Percentiles rank a stretch among this genome's conserved stretches.
These are phyloP conservation scores for Ascochyta koolunga DNA, from an alignment of 2,329 filamentous ascomycete species.

Conservation along the genomic window DNA sequence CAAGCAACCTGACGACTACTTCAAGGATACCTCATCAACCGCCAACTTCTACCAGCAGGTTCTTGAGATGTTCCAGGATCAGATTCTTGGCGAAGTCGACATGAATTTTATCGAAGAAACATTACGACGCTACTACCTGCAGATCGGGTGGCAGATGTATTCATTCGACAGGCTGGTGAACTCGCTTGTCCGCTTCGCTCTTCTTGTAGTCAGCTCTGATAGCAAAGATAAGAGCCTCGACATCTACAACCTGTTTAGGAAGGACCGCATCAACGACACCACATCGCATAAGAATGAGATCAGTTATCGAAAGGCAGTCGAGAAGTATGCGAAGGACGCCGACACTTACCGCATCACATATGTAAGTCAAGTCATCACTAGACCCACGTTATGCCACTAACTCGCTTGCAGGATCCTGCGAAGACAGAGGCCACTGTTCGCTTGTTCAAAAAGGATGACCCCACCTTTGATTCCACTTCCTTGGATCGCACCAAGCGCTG, in stretches of 20 bases:
- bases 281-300: conserved; percentile 91
- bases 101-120: conserved; percentile 86
- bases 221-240: conserved; percentile 92
- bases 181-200: conserved; percentile 78
- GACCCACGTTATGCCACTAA: conserved; percentile 30
- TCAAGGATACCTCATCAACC: conserved; percentile 65
- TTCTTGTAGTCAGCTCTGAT: conserved; percentile 83
- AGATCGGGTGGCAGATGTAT: conserved; percentile 91
- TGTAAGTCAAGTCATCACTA: conserved; percentile 65
- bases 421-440: conserved; percentile 77
- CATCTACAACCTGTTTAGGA: conserved; percentile 84
- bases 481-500: conserved; percentile 69
- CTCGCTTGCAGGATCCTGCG: conserved; percentile 54
- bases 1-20: conserved; percentile 76
- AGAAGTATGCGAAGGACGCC: conserved; percentile 90
- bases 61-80: conserved; percentile 83
- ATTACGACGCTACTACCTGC: conserved; percentile 87
- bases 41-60: conserved; percentile 86
- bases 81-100: conserved; percentile 81
- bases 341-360: conserved; percentile 90
- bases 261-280: conserved; percentile 79
- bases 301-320: conserved; percentile 86
- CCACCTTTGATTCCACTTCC: conserved; percentile 75
- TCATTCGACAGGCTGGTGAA: conserved; percentile 88
- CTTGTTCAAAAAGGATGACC: conserved; percentile 86